Evolutionary conservation across 1,139 yeast species (phyloP), one percentile per base, ranked within the genome.

Genomic region (Meyerozyma guilliermondii): DNA sequence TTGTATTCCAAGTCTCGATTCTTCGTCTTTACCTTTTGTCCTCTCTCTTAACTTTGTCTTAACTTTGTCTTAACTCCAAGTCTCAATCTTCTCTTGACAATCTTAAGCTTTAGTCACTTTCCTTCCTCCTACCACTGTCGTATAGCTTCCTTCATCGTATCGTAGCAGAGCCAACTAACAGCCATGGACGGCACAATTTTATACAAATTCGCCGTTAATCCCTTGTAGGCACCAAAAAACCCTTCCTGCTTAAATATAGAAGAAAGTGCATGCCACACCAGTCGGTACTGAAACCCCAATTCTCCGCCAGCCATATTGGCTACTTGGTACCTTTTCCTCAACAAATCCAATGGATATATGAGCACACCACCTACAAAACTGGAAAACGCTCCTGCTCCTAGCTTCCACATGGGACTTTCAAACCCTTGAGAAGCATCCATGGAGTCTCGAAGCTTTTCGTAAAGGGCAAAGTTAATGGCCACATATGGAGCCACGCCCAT

Each of bases 101-200:
- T n/a, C n/a, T n/a, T n/a, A n/a, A n/a, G n/a, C 14, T 14, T 28
- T 10, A 23, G 7, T 28, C n/a, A 11, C 31, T 28, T 28, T 10
- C 11, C n/a, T 14, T 5, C 14, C 6, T 13, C 13, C 47, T 48
- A 71, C 76, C 76, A 69, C 18, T 44, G 41, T 7, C 58, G 59
- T 16, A 72, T 62, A 27, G 54, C 48, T 13, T 62, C 82, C 54
- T 75, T 76, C 20, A 85, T 69, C 35, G 79, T 62, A 59, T 91
- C 98, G 62, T 86, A 91, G 47, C 87, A 80, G 46, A 87, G 69
- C 96, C 96, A 92, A 48, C 91, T 86, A 17, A 91, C 89, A 2
- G 98, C 98, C 92, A 91, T 91, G 7, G 94, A 83, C 0, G 97
- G 97, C 33, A 88, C 87, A 3, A 91, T 94, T 60, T 91, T 91